phyloP scores from a whole-genome alignment of 164 flowering plant genomes.

The Euptelea pleiosperma region DNA sequence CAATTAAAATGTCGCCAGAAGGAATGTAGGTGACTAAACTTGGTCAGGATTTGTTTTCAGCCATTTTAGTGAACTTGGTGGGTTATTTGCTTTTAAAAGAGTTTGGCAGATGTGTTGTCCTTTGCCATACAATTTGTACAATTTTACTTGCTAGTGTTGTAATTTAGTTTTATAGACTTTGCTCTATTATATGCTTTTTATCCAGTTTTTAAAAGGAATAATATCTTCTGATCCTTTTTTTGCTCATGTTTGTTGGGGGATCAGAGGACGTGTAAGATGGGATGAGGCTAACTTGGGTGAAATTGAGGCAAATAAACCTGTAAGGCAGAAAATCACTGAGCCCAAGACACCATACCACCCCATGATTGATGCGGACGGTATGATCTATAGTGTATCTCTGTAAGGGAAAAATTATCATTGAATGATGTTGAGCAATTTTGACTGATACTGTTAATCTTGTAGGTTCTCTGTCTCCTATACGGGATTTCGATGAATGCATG shows the following conservation, averaged over 20 bases:
- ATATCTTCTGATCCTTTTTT: neutral
- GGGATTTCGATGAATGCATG: slow-evolving; percentile 42
- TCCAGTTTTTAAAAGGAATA: no score
- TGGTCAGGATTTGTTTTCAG: neutral
- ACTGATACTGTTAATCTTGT: slow-evolving; percentile 5
- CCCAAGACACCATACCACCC: slow-evolving; percentile 99
- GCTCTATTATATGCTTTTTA: neutral
- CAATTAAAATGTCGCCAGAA: neutral
- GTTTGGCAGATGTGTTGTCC: neutral
- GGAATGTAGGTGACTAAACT: neutral
- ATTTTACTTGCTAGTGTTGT: neutral
- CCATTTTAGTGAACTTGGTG: neutral
- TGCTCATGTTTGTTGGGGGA: slow-evolving; percentile 10
- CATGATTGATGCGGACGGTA: slow-evolving; percentile 87
- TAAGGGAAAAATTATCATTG: neutral
- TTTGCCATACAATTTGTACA: no score
- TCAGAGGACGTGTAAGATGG: slow-evolving; percentile 78
- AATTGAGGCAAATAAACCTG: slow-evolving; percentile 93
- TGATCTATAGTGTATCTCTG: slow-evolving; percentile 4
- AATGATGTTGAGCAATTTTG: neutral
- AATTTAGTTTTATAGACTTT: neutral
- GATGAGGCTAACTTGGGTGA: slow-evolving; percentile 85
- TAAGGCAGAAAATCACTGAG: slow-evolving; percentile 97
- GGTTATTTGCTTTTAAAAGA: neutral
- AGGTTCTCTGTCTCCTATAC: slow-evolving; percentile 71